These are phyloP conservation scores for Rhododendron mucronatum DNA, from an alignment of 148 eudicot species.

Conservation along the genomic window DNA sequence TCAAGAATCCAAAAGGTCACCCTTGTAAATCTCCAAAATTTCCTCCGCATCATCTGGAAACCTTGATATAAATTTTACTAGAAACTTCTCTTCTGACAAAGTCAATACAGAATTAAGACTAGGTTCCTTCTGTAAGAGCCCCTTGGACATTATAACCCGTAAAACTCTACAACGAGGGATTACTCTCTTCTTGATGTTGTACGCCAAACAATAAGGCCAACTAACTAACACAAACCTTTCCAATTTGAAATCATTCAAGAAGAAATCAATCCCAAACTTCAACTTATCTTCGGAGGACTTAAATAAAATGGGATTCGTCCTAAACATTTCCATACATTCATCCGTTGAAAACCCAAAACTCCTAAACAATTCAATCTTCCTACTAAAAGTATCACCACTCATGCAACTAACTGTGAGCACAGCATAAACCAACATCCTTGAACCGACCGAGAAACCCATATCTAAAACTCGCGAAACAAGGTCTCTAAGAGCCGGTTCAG, in stretches of 20 bases:
- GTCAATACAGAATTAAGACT: background rate
- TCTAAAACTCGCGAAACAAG: conserved; percentile 10
- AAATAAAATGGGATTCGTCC: conserved; percentile 14
- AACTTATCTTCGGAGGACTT: conserved; percentile 21
- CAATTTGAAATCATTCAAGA: conserved; percentile 10
- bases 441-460: conserved; percentile 19
- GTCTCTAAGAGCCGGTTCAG: conserved; percentile 1
- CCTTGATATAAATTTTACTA: conserved; percentile 15
- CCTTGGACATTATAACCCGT: conserved; percentile 6
- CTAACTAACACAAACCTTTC: conserved; percentile 11
- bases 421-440: conserved; percentile 26
- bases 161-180: conserved; percentile 17
- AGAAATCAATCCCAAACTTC: conserved; percentile 17
- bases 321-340: conserved; percentile 24
- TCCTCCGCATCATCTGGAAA: conserved; percentile 18
- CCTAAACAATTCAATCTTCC: conserved; percentile 19
- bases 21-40: conserved; percentile 22
- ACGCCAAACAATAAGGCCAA: conserved; percentile 11
- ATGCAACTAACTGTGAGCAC: conserved; percentile 8
- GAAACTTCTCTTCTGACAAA: conserved; percentile 18
- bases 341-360: conserved; percentile 20
- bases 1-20: conserved; percentile 12
- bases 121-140: conserved; percentile 17
- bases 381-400: conserved; percentile 12
- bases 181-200: conserved; percentile 23